A percentile compares a stretch with the other conserved stretches of the same genome.
Evolutionary conservation across 2,329 filamentous ascomycete genomes (phyloP).

Genomic region (Gaeumannomyces tritici): DNA sequence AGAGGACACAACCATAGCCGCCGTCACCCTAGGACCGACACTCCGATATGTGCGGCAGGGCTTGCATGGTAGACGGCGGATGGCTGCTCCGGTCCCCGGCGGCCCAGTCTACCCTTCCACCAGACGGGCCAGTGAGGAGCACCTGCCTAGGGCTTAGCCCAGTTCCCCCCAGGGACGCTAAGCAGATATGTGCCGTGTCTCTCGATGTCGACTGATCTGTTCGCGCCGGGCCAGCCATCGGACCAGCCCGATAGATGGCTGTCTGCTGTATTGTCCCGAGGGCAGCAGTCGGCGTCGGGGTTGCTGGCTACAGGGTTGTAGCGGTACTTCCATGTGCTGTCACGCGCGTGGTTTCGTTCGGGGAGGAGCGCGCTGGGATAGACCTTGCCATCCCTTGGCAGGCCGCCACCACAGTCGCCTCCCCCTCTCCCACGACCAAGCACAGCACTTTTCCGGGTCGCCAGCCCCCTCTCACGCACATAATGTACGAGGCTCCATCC

Average conservation of each 20-base stretch:
- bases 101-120: neutral
- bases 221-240: neutral
- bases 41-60: neutral
- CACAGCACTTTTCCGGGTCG: neutral
- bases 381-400: neutral
- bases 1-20: neutral
- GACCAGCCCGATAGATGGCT: neutral
- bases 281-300: no score
- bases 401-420: neutral
- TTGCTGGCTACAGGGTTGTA: neutral
- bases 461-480: neutral
- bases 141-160: neutral
- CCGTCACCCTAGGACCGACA: neutral
- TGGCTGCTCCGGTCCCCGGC: neutral
- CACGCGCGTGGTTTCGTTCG: neutral
- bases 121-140: neutral
- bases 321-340: neutral
- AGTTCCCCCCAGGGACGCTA: neutral
- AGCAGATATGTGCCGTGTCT: neutral
- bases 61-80: neutral
- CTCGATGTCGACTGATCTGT: neutral
- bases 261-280: neutral
- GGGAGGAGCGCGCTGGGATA: neutral
- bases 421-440: neutral
- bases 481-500: neutral